Base-by-base conservation (phyloP, 352 stramenopile species). In the Sclerospora graminicola region DNA sequence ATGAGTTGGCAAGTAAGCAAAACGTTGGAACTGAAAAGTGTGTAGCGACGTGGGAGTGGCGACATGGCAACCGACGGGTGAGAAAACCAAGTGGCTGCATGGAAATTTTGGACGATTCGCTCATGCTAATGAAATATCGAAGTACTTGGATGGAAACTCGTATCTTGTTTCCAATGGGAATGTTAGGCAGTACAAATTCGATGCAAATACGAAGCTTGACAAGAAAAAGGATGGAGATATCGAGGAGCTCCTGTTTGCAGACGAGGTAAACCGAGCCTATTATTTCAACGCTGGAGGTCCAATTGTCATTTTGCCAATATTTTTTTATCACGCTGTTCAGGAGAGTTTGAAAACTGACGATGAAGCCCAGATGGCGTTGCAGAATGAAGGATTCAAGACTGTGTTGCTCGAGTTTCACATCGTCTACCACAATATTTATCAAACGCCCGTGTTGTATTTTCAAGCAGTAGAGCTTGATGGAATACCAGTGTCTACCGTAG, bases 331-430 rank as follows among this genome's bases (percentile, higher is more conserved):
- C 2, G 20, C n/a, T 26, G 5, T 29, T 42, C 15, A 60, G 29
- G 41, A 46, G 4, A 32, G 9, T 19, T 37, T 34, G 8, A n/a
- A 35, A 18, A 23, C 43, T 13, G 52, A 57, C 1, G 21, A 57
- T n/a, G 30, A 53, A 16, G 11, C 5, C 0, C 6, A 42, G 18
- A 32, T 30, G 20, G 27, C 34, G 20, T 16, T 40, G 19, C 31
- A 46, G 31, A 1, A 16, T n/a, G 10, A 46, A 4, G 14, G 19
- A 29, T 35, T 20, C 24, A 51, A 69, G 20, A 65, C 47, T 7
- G 54, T 69, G n/a, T 20, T 88, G 14, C 57, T 78, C 31, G 76
- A 89, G 27, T 86, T 86, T 53, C 80, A 91, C 59, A 80, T 91
- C 39, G 75, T 88, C 20, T 91, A 73, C 51, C 79, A 88, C 53